These are phyloP conservation scores for Ophiostoma australiae DNA, from an alignment of 2,329 filamentous ascomycete genomes.

Conservation along the genomic window DNA sequence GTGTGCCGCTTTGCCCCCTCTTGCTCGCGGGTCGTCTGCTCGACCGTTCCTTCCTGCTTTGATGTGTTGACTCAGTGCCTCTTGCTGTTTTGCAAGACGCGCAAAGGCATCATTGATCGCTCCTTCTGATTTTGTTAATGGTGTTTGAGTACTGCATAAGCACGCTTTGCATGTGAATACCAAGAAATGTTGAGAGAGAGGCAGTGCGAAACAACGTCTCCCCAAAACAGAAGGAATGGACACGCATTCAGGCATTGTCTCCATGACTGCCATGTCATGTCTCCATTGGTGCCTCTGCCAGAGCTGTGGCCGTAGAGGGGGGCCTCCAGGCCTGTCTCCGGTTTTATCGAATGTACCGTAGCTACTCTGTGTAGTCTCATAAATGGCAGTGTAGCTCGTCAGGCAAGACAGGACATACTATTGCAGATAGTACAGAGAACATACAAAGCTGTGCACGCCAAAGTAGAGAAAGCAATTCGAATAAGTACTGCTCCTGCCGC, in stretches of 20 bases:
- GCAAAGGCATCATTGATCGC: not conserved
- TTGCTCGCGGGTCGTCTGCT: slow-evolving; percentile 3
- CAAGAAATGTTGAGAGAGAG: slow-evolving; percentile 13
- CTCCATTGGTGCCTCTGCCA: not conserved
- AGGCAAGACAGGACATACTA: not conserved
- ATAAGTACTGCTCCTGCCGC: slow-evolving; percentile 19
- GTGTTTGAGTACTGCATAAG: not conserved
- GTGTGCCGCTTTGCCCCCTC: not conserved
- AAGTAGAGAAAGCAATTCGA: slow-evolving; percentile 10
- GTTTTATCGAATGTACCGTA: not conserved
- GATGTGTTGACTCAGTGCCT: not conserved
- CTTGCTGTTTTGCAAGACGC: not conserved
- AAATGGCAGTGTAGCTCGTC: slow-evolving; percentile 1
- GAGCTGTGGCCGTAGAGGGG: not conserved
- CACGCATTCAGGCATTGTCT: slow-evolving; percentile 6
- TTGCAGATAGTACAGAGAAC: no score
- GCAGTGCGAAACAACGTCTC: slow-evolving; percentile 9
- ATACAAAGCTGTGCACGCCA: not conserved
- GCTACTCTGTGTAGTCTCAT: not conserved
- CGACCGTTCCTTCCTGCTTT: not conserved
- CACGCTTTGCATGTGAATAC: not conserved
- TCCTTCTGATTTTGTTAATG: not conserved
- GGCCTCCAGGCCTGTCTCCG: not conserved
- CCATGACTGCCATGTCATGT: not conserved
- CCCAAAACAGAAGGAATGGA: slow-evolving; percentile 10